These are phyloP conservation scores for Trichoderma reesei DNA, from an alignment of 495 filamentous ascomycete species.

Conservation along the genomic window DNA sequence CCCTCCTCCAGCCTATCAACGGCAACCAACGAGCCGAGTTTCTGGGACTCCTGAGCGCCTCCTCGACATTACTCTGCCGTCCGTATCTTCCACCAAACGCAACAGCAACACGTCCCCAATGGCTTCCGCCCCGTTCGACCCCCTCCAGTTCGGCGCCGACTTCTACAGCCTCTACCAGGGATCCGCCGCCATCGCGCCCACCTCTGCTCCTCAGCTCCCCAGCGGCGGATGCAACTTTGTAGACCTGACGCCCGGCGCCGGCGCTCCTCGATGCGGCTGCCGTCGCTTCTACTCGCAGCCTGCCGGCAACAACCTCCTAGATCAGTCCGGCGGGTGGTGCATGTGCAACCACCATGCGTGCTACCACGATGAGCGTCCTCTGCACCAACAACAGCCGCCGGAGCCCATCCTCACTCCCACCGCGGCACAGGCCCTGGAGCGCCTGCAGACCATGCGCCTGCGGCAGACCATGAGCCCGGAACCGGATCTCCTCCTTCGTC, in stretches of 20 bases:
- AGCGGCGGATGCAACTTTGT: conserved; percentile 54
- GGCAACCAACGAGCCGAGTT: background rate
- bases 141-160: conserved; percentile 29
- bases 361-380: conserved; percentile 46
- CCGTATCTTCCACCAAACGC: background rate
- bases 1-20: background rate
- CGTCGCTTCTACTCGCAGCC: conserved; percentile 49
- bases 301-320: conserved; percentile 16
- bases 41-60: background rate
- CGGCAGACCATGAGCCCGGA: conserved; percentile 37
- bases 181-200: conserved; percentile 16
- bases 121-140: conserved; percentile 37
- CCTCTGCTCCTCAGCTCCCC: conserved; percentile 30
- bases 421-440: conserved; percentile 37
- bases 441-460: conserved; percentile 21
- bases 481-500: conserved; percentile 26
- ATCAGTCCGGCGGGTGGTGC: conserved; percentile 46
- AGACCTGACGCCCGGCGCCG: conserved; percentile 35
- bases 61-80: background rate
- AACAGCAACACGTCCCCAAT: conserved; percentile 25
- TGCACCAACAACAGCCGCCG: conserved; percentile 14
- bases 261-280: conserved; percentile 50
- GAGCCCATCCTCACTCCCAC: conserved; percentile 11
- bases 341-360: conserved; percentile 67
- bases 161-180: conserved; percentile 43